Conservation (phyloP, 345 rosid genomes). For the Sonneratia alba region DNA sequence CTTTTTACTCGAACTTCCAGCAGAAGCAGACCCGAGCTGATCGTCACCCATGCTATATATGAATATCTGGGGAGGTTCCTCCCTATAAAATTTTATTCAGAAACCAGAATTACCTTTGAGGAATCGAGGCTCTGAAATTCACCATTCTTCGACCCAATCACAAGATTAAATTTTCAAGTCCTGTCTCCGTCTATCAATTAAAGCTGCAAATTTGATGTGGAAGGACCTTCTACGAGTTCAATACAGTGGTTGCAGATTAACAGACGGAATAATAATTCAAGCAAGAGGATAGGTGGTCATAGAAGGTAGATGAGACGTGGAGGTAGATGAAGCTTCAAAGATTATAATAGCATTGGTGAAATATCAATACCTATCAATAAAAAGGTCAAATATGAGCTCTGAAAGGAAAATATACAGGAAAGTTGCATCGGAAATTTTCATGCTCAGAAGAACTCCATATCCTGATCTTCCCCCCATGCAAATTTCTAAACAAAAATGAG, state of each 20-base stretch:
- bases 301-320: neutral
- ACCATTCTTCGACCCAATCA: neutral
- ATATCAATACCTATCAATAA: neutral
- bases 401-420: neutral
- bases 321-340: neutral
- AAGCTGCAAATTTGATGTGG: neutral
- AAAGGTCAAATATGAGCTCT: neutral
- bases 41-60: constrained; percentile 25
- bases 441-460: neutral
- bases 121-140: neutral
- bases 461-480: neutral
- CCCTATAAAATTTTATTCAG: constrained; percentile 31
- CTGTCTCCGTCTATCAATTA: neutral
- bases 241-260: neutral
- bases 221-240: neutral
- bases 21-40: constrained; percentile 3
- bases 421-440: neutral
- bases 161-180: neutral
- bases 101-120: neutral
- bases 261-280: neutral
- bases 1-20: constrained; percentile 8
- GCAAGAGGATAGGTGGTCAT: neutral
- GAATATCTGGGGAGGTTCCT: constrained; percentile 45
- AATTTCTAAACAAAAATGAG: neutral
- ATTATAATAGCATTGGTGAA: neutral